Conservation (phyloP, 2,329 filamentous ascomycete genomes). For the Cordyceps cicadae region DNA sequence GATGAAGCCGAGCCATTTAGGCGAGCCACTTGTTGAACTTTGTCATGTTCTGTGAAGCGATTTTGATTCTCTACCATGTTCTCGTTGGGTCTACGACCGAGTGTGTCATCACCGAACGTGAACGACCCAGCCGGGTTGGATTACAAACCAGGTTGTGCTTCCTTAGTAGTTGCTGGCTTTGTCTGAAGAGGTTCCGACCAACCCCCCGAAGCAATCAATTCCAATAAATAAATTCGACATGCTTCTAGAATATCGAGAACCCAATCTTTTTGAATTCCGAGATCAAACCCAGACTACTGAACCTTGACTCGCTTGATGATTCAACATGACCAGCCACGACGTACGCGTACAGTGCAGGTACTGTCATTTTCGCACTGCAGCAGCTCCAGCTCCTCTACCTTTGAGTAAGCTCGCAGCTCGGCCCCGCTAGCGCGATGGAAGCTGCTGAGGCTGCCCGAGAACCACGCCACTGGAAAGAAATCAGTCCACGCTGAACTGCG, state of each 20-base stretch:
- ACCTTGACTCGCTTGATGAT: background rate
- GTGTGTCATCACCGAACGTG: background rate
- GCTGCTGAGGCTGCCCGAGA: slow-evolving; percentile 2
- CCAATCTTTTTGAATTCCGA: background rate
- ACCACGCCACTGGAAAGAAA: slow-evolving; percentile 9
- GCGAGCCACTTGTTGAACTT: no score
- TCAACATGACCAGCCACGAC: no score
- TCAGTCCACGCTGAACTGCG: slow-evolving; percentile 8
- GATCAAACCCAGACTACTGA: no score
- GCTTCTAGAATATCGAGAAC: background rate
- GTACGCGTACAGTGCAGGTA: no score
- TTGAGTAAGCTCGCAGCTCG: background rate
- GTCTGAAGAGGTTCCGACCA: background rate
- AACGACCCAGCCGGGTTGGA: background rate
- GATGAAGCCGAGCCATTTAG: no score
- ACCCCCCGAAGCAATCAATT: no score
- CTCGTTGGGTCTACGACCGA: background rate
- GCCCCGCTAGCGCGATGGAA: slow-evolving; percentile 2
- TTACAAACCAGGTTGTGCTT: background rate
- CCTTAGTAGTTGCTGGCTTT: background rate
- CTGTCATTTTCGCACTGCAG: no score
- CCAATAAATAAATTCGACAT: background rate
- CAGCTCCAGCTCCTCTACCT: no score
- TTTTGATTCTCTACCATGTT: no score
- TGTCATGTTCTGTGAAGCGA: no score